Evolutionary conservation across 352 stramenopile species (phyloP).

Genomic region (Aphanomyces stellatus): DNA sequence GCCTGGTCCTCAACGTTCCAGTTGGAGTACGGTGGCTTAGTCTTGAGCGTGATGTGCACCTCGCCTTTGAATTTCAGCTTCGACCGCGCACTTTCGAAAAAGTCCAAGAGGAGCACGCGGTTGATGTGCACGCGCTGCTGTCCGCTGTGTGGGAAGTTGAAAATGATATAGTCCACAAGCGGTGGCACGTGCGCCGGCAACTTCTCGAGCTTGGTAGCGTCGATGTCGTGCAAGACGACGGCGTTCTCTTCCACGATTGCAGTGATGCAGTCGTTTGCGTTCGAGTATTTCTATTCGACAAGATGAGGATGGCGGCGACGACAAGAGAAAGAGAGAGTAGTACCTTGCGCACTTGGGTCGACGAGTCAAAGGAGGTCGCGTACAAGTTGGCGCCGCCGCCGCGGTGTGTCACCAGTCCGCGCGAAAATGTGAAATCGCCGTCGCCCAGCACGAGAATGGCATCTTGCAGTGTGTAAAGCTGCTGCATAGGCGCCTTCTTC

Average conservation of each 20-base stretch:
- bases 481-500: not conserved
- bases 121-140: conserved; percentile 86
- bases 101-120: conserved; percentile 62
- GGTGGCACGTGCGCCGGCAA: conserved; percentile 33
- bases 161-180: conserved; percentile 80
- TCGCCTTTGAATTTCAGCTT: conserved; percentile 52
- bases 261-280: conserved; percentile 59
- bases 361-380: conserved; percentile 74
- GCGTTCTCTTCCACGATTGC: conserved; percentile 34
- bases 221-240: conserved; percentile 61
- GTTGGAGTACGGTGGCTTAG: conserved; percentile 76
- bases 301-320: not conserved
- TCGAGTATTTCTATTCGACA: conserved; percentile 56
- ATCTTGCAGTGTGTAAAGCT: conserved; percentile 48
- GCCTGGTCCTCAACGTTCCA: conserved; percentile 83
- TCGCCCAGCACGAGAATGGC: conserved; percentile 69
- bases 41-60: conserved; percentile 82
- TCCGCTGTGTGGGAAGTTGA: conserved; percentile 86
- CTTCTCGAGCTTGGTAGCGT: conserved; percentile 67
- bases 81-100: conserved; percentile 70
- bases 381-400: conserved; percentile 39
- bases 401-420: conserved; percentile 53
- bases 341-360: conserved; percentile 31
- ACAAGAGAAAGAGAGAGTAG: not conserved
- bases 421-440: conserved; percentile 79